Conservation (phyloP, 768 basidiomycete genomes). For the Tricholoma saponaceum region DNA sequence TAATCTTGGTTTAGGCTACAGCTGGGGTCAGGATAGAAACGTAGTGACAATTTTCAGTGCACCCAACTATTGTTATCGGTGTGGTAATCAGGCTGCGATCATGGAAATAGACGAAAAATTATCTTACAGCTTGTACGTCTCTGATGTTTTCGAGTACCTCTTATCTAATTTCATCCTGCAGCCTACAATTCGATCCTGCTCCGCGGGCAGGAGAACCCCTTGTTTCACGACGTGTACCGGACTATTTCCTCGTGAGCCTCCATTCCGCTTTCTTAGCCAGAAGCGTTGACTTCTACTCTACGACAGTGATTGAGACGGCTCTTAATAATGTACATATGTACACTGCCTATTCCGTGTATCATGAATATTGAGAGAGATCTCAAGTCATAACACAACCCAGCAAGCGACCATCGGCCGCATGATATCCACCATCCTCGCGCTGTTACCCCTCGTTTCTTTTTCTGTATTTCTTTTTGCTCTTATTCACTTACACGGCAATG, state of each 20-base stretch:
- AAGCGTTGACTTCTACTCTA: not conserved
- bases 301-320: slow-evolving; percentile 18
- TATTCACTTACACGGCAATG: not conserved
- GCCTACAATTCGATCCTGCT: slow-evolving; percentile 99
- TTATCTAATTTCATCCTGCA: slow-evolving; percentile 24
- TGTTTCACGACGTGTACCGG: slow-evolving; percentile 91
- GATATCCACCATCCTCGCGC: slow-evolving; percentile 4
- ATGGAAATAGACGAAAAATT: slow-evolving; percentile 99
- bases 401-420: not conserved
- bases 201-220: slow-evolving; percentile 98
- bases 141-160: not conserved
- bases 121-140: slow-evolving; percentile 86
- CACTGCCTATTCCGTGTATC: slow-evolving; percentile 17
- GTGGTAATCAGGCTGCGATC: slow-evolving; percentile 99
- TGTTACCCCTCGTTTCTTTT: not conserved
- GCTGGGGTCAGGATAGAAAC: slow-evolving; percentile 99
- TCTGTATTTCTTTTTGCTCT: not conserved
- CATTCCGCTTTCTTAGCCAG: not conserved
- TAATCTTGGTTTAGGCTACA: slow-evolving; percentile 54
- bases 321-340: slow-evolving; percentile 22
- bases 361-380: slow-evolving; percentile 21
- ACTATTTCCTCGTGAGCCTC: slow-evolving; percentile 84
- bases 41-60: slow-evolving; percentile 99
- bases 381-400: slow-evolving; percentile 9
- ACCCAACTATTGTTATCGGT: slow-evolving; percentile 99